Conservation (phyloP, 305 asterid genomes). For the Striga hermonthica region DNA sequence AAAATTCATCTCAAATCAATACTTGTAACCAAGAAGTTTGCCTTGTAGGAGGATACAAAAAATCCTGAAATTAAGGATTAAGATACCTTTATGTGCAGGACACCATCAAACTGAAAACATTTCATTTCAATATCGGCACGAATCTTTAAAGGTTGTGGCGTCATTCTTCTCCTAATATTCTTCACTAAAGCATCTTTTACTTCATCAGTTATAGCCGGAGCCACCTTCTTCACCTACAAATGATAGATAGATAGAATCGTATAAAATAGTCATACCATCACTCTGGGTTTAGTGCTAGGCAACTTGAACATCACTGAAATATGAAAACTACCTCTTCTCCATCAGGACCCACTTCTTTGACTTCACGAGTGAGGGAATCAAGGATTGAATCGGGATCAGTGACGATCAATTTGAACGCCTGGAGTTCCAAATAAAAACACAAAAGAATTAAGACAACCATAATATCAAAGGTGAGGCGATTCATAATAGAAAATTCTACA, state of each 20-base stretch:
- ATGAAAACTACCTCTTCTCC: conserved; percentile 69
- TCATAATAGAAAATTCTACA: background rate
- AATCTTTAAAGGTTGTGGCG: conserved; percentile 85
- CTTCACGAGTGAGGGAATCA: conserved; percentile 85
- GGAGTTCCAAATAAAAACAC: conserved; percentile 23
- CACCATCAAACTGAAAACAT: conserved; percentile 93
- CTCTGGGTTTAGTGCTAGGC: background rate
- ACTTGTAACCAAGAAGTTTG: conserved; percentile 16
- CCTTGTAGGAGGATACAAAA: conserved; percentile 2
- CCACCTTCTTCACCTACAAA: conserved; percentile 70
- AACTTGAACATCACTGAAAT: conserved; percentile 12
- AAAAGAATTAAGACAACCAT: background rate
- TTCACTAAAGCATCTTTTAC: conserved; percentile 79
- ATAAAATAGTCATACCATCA: conserved; percentile 16
- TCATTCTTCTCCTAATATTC: conserved; percentile 94
- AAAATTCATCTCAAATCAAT: conserved; percentile 26
- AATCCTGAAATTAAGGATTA: conserved; percentile 11
- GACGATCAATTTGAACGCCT: conserved; percentile 87
- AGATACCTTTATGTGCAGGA: conserved; percentile 82
- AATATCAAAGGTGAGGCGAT: conserved; percentile 1
- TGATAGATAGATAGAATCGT: conserved; percentile 2
- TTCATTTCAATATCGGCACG: conserved; percentile 92
- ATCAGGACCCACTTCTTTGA: conserved; percentile 84
- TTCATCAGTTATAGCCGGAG: conserved; percentile 75
- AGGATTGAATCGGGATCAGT: conserved; percentile 89